A percentile compares a stretch with the other conserved stretches of the same genome.
Conservation (phyloP, 768 basidiomycete species). For the Boletus vinaceobasis region DNA sequence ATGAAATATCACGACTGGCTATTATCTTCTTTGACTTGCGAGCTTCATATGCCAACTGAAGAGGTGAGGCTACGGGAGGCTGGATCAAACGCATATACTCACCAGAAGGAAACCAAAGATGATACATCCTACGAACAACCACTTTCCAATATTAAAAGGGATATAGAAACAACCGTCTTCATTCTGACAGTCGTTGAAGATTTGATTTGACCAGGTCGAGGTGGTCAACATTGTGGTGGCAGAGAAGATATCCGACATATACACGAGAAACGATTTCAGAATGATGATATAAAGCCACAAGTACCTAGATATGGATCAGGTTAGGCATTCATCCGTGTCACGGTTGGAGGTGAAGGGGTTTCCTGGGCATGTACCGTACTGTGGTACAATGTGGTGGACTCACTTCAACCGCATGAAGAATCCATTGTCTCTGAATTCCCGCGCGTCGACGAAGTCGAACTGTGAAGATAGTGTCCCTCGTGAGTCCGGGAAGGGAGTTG, state of each 20-base stretch:
- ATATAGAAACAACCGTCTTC: conserved; percentile 76
- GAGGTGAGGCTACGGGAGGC: conserved; percentile 6
- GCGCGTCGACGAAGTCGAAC: conserved; percentile 97
- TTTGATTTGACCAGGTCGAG: conserved; percentile 85
- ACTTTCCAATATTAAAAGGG: conserved; percentile 86
- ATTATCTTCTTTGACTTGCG: conserved; percentile 94
- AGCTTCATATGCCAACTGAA: conserved; percentile 84
- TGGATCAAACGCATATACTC: conserved; percentile 23
- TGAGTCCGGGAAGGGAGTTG: background rate
- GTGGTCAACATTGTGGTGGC: conserved; percentile 95
- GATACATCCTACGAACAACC: conserved; percentile 98
- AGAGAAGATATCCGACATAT: conserved; percentile 96
- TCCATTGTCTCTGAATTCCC: conserved; percentile 87
- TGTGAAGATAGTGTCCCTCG: conserved; percentile 30
- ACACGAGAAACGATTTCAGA: conserved; percentile 94
- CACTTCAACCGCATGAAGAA: conserved; percentile 86
- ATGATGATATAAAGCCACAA: conserved; percentile 90
- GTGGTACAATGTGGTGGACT: conserved; percentile 14
- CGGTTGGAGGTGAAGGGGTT: background rate
- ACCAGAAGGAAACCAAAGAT: conserved; percentile 96
- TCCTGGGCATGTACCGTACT: background rate
- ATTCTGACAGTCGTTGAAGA: conserved; percentile 70
- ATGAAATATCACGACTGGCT: conserved; percentile 93
- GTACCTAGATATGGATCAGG: conserved; percentile 54
- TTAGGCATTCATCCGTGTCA: conserved; percentile 8